Conservation (phyloP, 345 rosid genomes). For the Salix suchowensis region DNA sequence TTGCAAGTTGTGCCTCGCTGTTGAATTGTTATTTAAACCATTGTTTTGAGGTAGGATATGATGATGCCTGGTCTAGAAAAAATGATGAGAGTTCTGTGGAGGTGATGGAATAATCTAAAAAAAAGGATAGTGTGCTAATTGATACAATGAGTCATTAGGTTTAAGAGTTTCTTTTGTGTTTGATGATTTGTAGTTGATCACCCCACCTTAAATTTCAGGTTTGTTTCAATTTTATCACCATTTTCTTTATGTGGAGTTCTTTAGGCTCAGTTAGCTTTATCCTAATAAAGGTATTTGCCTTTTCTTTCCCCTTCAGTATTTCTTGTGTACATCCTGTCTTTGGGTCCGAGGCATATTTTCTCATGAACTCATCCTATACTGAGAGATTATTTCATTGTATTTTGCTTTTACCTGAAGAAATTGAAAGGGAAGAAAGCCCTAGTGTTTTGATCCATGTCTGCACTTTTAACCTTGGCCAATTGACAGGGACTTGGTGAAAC, state of each 20-base stretch:
- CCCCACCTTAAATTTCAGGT: not conserved
- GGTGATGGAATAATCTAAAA: not conserved
- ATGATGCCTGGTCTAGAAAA: not conserved
- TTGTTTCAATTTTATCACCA: not conserved
- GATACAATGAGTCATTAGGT: not conserved
- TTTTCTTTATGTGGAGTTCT: no score
- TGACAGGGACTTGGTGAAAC: constrained; percentile 69
- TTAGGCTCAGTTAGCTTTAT: not conserved
- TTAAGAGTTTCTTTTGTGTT: not conserved
- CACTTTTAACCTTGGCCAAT: not conserved
- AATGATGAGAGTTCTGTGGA: not conserved
- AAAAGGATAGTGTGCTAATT: not conserved
- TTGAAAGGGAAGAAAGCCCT: not conserved
- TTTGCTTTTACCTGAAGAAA: not conserved
- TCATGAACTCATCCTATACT: not conserved
- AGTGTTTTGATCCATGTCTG: not conserved
- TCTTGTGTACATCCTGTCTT: not conserved
- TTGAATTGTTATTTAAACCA: not conserved
- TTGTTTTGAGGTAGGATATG: not conserved
- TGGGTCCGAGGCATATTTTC: not conserved
- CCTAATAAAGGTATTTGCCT: not conserved
- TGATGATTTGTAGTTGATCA: not conserved
- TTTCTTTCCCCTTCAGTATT: not conserved
- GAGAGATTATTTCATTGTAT: not conserved
- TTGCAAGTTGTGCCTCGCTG: not conserved